A percentile compares a stretch with the other conserved stretches of the same genome.
These are phyloP conservation scores for Chlamydomonas reinhardtii DNA, from an alignment of 163 green algal genomes.

Conservation along the genomic window DNA sequence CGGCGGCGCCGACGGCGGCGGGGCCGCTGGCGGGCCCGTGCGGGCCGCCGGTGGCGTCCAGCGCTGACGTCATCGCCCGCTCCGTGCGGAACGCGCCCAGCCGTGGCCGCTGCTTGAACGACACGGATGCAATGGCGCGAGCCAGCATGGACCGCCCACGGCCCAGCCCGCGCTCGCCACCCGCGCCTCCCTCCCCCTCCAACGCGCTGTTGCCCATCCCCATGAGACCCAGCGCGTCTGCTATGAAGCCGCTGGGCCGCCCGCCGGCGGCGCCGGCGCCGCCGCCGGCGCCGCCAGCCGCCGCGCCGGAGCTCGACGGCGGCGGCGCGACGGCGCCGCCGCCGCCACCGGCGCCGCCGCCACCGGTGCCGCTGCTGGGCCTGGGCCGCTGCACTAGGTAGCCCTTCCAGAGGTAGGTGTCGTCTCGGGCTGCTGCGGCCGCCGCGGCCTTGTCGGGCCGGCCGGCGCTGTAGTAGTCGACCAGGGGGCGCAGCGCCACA, in stretches of 20 bases:
- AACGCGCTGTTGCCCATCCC: too few species aligned
- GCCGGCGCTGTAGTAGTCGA: conserved; percentile 17
- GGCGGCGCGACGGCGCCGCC: too few species aligned
- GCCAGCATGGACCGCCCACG: too few species aligned
- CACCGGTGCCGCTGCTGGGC: too few species aligned
- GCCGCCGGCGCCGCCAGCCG: too few species aligned
- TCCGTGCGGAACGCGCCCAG: background rate
- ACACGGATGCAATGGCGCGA: background rate
- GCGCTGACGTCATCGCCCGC: background rate
- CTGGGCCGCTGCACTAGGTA: background rate
- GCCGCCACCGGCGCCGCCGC: too few species aligned
- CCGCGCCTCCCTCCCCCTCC: too few species aligned
- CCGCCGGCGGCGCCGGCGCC: too few species aligned
- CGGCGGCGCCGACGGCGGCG: background rate
- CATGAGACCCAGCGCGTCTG: too few species aligned
- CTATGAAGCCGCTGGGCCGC: background rate
- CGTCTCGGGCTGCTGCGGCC: background rate
- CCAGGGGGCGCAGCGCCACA: conserved; percentile 22
- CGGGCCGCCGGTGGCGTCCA: background rate
- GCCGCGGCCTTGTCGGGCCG: background rate
- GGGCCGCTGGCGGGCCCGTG: background rate
- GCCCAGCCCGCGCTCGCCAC: too few species aligned
- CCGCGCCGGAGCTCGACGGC: too few species aligned
- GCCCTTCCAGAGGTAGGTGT: conserved; percentile 12
- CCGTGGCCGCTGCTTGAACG: background rate